Evolutionary conservation across 768 basidiomycete genomes (phyloP), one percentile per base, ranked within the genome.

Genomic region (Kwoniella pini): DNA sequence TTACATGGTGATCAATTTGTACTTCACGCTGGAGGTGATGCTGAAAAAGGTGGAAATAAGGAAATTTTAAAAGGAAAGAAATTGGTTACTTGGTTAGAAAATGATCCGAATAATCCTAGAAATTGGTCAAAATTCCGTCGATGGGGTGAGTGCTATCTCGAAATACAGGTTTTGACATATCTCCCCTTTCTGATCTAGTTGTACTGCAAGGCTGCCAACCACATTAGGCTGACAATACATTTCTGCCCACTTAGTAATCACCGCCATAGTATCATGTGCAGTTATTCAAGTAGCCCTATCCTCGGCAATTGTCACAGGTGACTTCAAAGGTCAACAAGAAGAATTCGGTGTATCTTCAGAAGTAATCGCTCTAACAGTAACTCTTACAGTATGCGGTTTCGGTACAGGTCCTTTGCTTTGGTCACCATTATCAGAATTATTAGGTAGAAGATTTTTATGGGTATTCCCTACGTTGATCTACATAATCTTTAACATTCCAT

Each of bases 401-500:
- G 68, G 64, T 43, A 62, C 54, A 31, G 79, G 79, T 10, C 77
- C 77, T 0, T 55, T 79, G 2, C 11, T 77, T n/a, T 73, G 76
- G 38, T 69, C 79, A 0, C 79, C 79, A 17, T 46, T 74, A 4
- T 68, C 67, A 27, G 76, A 77, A 44, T 57, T 79, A 30, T 60
- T 67, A 26, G 77, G 77, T 7, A 65, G 77, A 11, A 60, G 67
- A 19, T 57, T 63, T 0, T 60, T 76, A 57, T 75, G 71, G 70
- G 48, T 70, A 28, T 19, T 72, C 53, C 60, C 65, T 19, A 69
- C 57, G 26, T 54, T 56, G 26, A 54, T 76, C 48, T 79, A 72
- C 63, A 68, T 70, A 31, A 60, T 76, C 54, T 77, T 79, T 68
- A 78, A 76, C n/a, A 67, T 78, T 24, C 77, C 76, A 1, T 74